A percentile compares a stretch with the other conserved stretches of the same genome.
Evolutionary conservation across 257 asterid species (phyloP).

Genomic region (Nicotiana otophora): DNA sequence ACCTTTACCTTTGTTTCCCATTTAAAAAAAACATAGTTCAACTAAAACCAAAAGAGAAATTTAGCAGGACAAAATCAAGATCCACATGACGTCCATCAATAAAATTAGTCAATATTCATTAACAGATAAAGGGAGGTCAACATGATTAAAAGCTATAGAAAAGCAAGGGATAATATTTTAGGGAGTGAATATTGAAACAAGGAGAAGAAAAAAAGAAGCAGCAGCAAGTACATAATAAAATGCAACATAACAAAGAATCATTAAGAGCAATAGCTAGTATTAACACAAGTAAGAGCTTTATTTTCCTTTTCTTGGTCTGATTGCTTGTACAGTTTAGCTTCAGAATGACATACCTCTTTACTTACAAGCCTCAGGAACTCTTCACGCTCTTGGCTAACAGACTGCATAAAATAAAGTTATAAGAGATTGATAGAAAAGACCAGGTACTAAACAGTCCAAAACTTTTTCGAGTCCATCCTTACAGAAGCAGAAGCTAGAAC

Average conservation of each 20-base stretch:
- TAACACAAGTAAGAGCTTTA: neutral
- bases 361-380: constrained; percentile 83
- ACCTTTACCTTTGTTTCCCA: neutral
- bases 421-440: constrained; percentile 13
- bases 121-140: neutral
- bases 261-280: neutral
- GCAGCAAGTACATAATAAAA: neutral
- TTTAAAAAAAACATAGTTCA: neutral
- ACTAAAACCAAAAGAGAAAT: no score
- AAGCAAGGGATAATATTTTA: neutral
- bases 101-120: neutral
- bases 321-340: neutral
- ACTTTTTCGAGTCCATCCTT: constrained; percentile 16
- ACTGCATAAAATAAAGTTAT: constrained; percentile 35
- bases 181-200: neutral
- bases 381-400: constrained; percentile 87
- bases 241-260: neutral
- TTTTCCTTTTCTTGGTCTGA: constrained; percentile 5
- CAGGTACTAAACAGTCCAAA: neutral
- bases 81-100: neutral
- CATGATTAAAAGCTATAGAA: neutral
- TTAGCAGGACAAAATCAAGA: neutral
- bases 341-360: constrained; percentile 53
- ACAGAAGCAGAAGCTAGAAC: constrained; percentile 91
- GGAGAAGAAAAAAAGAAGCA: neutral